These are phyloP conservation scores for Ailanthus altissimus DNA, from an alignment of 345 rosid species.

Conservation along the genomic window DNA sequence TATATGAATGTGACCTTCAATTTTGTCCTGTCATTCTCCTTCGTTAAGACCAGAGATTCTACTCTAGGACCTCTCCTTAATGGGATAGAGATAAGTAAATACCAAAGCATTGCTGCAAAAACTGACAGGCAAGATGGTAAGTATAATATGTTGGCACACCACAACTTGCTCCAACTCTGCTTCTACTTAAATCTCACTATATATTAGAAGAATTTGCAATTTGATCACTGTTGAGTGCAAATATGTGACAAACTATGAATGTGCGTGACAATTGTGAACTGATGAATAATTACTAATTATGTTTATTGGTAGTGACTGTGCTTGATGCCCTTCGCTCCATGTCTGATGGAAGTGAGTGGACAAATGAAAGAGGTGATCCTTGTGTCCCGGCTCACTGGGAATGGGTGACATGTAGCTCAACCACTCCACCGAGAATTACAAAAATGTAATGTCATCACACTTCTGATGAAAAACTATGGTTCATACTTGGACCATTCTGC, in stretches of 20 bases:
- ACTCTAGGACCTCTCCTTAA: slow-evolving; percentile 80
- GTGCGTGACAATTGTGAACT: slow-evolving; percentile 15
- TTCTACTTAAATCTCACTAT: background rate
- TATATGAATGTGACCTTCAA: slow-evolving; percentile 84
- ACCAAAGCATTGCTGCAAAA: slow-evolving; percentile 64
- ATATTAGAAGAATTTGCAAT: background rate
- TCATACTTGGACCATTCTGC: background rate
- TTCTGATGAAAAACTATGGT: background rate
- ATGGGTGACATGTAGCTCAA: slow-evolving; percentile 76
- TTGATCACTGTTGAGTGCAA: background rate
- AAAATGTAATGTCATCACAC: slow-evolving; percentile 62
- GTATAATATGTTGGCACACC: slow-evolving; percentile 19
- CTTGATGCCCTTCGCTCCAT: slow-evolving; percentile 55
- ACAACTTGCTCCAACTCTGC: background rate
- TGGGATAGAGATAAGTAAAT: slow-evolving; percentile 91
- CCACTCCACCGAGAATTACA: slow-evolving; percentile 77
- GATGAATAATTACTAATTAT: slow-evolving; percentile 16
- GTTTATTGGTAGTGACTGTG: slow-evolving; percentile 52
- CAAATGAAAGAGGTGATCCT: slow-evolving; percentile 87
- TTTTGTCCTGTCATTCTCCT: slow-evolving; percentile 77
- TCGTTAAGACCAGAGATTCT: slow-evolving; percentile 76
- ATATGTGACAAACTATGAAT: background rate
- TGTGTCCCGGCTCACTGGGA: slow-evolving; percentile 83
- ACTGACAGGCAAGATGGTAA: slow-evolving; percentile 68
- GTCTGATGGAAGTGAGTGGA: slow-evolving; percentile 55